A percentile compares a stretch with the other conserved stretches of the same genome.
phyloP scores from a whole-genome alignment of 441 rosid species.

The Arabidopsis lyrata region DNA sequence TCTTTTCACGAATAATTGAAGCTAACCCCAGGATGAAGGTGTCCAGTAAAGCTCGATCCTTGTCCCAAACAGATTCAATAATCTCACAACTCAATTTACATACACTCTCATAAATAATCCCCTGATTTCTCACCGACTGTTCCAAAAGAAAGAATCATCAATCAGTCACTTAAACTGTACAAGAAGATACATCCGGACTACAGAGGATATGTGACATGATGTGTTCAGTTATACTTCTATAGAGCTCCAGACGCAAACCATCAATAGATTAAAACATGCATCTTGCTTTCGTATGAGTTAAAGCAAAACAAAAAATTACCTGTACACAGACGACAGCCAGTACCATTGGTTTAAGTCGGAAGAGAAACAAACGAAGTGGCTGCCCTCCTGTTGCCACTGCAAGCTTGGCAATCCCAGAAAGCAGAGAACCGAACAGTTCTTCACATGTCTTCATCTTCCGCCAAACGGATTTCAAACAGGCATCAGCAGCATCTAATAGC shows the following conservation, averaged over 20 bases:
- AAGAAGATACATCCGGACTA: neutral
- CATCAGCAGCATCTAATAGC: conserved; percentile 76
- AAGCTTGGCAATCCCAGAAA: conserved; percentile 72
- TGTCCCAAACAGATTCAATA: conserved; percentile 82
- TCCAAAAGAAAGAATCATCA: conserved; percentile 21
- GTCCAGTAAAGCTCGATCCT: conserved; percentile 81
- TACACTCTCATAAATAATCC: conserved; percentile 74
- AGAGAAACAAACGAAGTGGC: conserved; percentile 66
- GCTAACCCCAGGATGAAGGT: conserved; percentile 87
- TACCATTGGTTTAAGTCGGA: conserved; percentile 81
- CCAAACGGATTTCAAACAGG: conserved; percentile 84
- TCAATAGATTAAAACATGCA: neutral
- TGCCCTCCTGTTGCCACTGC: conserved; percentile 76
- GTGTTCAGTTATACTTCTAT: neutral
- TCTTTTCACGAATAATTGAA: conserved; percentile 68
- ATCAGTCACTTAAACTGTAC: neutral
- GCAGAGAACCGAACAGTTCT: conserved; percentile 73
- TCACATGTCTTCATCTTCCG: conserved; percentile 79
- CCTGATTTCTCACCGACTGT: conserved; percentile 78
- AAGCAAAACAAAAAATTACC: conserved; percentile 50
- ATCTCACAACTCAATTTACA: conserved; percentile 68
- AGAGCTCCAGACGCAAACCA: neutral
- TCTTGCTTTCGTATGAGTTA: neutral
- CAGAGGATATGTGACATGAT: neutral
- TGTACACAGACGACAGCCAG: conserved; percentile 76